phyloP scores from a whole-genome alignment of 495 filamentous ascomycete species.

The Rostrohypoxylon terebratum region DNA sequence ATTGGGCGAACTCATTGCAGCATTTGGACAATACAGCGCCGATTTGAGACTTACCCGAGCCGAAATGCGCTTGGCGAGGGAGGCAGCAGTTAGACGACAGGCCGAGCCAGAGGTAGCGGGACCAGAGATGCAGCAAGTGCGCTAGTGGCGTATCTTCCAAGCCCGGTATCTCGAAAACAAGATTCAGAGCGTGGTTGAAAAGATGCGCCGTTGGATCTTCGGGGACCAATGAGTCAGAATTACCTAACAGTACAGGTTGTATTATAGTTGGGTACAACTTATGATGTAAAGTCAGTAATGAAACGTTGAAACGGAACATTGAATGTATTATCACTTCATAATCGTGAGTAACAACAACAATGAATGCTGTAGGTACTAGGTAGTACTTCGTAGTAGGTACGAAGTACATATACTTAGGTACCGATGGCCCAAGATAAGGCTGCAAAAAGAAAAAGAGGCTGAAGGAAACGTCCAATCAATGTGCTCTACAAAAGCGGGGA shows the following conservation, averaged over 20 bases:
- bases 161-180: neutral
- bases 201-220: neutral
- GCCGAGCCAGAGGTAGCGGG: neutral
- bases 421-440: neutral
- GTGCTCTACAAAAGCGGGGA: neutral
- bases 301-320: neutral
- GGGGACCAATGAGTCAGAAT: neutral
- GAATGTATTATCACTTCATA: neutral
- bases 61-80: conserved; percentile 77
- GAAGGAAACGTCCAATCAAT: conserved; percentile 28
- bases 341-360: too few species aligned
- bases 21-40: conserved; percentile 76
- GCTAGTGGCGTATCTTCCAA: conserved; percentile 32
- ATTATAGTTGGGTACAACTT: neutral
- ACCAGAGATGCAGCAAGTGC: conserved; percentile 45
- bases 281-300: conserved; percentile 17
- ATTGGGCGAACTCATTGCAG: conserved; percentile 69
- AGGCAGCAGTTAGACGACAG: conserved; percentile 62
- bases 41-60: conserved; percentile 71
- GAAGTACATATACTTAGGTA: too few species aligned
- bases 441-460: too few species aligned
- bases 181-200: neutral
- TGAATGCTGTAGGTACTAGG: too few species aligned
- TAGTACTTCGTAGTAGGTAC: too few species aligned
- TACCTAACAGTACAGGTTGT: neutral